Conservation (phyloP, 2,329 filamentous ascomycete genomes). For the Aspergillus floridensis region DNA sequence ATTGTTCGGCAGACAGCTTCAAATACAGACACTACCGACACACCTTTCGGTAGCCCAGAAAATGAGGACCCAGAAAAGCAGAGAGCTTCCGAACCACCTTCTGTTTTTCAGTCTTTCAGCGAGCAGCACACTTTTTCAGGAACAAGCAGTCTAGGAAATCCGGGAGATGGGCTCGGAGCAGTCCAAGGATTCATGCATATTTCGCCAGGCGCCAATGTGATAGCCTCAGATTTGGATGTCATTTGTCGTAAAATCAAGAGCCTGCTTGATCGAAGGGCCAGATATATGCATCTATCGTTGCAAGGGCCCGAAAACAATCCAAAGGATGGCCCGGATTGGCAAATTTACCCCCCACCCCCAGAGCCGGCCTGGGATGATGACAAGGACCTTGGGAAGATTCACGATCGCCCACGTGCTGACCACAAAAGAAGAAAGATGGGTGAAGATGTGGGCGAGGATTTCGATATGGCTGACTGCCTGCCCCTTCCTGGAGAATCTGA, state of each 20-base stretch:
- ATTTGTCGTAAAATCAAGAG: slow-evolving; percentile 91
- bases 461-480: slow-evolving; percentile 73
- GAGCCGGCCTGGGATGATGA: slow-evolving; percentile 82
- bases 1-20: background rate
- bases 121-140: background rate
- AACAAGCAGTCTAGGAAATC: slow-evolving; percentile 17
- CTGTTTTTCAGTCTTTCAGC: slow-evolving; percentile 1
- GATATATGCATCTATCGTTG: slow-evolving; percentile 81
- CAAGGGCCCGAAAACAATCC: slow-evolving; percentile 84
- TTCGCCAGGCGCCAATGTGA: slow-evolving; percentile 70
- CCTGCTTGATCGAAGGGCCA: slow-evolving; percentile 81
- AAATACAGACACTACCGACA: background rate
- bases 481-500: slow-evolving; percentile 70
- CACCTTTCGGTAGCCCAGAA: background rate
- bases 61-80: background rate
- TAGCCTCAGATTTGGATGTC: slow-evolving; percentile 76
- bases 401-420: slow-evolving; percentile 44
- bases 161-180: slow-evolving; percentile 59
- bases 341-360: slow-evolving; percentile 86
- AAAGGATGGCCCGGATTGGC: slow-evolving; percentile 77
- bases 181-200: slow-evolving; percentile 62
- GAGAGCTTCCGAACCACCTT: background rate
- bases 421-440: slow-evolving; percentile 76
- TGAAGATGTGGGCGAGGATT: slow-evolving; percentile 88
- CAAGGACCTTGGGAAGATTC: slow-evolving; percentile 40